Conservation (phyloP, 306 rosid genomes). For the Boehmeria nivea region DNA sequence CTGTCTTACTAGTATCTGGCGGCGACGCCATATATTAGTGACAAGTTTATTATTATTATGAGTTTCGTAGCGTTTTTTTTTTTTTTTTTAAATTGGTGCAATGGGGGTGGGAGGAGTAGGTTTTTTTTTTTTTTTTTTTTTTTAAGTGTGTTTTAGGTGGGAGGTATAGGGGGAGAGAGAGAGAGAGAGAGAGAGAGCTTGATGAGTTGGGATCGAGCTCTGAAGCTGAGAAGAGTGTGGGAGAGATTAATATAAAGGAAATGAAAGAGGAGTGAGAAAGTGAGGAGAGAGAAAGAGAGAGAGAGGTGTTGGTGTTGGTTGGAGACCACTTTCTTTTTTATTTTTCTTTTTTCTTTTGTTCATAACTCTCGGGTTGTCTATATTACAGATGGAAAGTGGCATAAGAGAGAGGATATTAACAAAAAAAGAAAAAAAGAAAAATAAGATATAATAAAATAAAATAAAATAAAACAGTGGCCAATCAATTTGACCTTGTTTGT, state of each 20-base stretch:
- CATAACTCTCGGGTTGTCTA: constrained; percentile 24
- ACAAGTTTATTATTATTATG: too few species aligned
- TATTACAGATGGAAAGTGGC: constrained; percentile 46
- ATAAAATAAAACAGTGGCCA: neutral
- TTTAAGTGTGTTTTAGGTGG: neutral
- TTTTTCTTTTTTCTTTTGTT: constrained; percentile 30
- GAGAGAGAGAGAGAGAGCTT: constrained; percentile 18
- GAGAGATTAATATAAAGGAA: constrained; percentile 49
- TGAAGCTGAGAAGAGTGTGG: constrained; percentile 26
- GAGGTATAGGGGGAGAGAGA: neutral
- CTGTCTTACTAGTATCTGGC: constrained; percentile 84
- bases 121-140: neutral
- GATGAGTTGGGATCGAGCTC: constrained; percentile 50
- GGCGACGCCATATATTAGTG: constrained; percentile 74
- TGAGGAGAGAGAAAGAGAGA: constrained; percentile 2
- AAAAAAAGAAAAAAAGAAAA: too few species aligned
- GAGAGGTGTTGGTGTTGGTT: constrained; percentile 46
- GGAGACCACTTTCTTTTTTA: constrained; percentile 61
- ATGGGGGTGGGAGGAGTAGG: neutral
- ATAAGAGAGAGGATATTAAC: too few species aligned
- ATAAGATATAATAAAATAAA: neutral
- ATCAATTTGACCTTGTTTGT: neutral
- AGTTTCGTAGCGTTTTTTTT: neutral
- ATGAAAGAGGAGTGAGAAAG: neutral
- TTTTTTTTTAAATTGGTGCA: neutral